Evolutionary conservation across 2,329 filamentous ascomycete genomes (phyloP), one percentile per base, ranked within the genome.

Genomic region (Aurifilum marmelostoma): DNA sequence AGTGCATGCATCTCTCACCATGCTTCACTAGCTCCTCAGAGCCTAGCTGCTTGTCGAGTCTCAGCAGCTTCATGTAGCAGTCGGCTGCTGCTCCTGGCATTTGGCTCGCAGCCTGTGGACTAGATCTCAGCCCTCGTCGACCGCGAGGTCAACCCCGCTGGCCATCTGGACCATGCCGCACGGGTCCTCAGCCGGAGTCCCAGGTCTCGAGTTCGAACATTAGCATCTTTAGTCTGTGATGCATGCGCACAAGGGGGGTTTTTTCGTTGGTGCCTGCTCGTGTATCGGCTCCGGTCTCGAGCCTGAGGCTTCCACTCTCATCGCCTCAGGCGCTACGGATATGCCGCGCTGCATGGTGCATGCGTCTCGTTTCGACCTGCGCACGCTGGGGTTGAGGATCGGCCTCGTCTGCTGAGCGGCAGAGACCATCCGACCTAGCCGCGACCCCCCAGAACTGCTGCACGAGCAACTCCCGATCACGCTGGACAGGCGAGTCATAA

Each of bases 401-500:
- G 27, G 52, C 52, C 52, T 56, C 24, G 52, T 16, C 27, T 56
- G 27, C 27, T 29, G 52, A 56, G 24, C 32, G 52, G 18, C 14
- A 29, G 60, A 47, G 37, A 29, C 34, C 60, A n/a, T 21, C 60
- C 34, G 39, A 41, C 60, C 27, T 27, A 62, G 60, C 60, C 39
- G 21, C 37, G 12, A 27, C 24, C 39, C 24, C n/a, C 12, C 29
- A 14, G 32, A 14, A 24, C 27, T 18, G 24, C 52, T 56, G 27
- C 32, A 34, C 4, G 34, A 18, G 24, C 24, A 27, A 27, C 24
- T 56, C 52, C 32, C 52, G 8, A 27, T 56, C 52, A 29, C 14
- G 52, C 52, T 56, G 52, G 9, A 56, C 52, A 56, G 24, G 27
- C 52, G 52, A 56, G 52, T 56, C 50, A 54, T 54, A 27, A 9